phyloP scores from a whole-genome alignment of 345 rosid species.

The Erodium maritimum region DNA sequence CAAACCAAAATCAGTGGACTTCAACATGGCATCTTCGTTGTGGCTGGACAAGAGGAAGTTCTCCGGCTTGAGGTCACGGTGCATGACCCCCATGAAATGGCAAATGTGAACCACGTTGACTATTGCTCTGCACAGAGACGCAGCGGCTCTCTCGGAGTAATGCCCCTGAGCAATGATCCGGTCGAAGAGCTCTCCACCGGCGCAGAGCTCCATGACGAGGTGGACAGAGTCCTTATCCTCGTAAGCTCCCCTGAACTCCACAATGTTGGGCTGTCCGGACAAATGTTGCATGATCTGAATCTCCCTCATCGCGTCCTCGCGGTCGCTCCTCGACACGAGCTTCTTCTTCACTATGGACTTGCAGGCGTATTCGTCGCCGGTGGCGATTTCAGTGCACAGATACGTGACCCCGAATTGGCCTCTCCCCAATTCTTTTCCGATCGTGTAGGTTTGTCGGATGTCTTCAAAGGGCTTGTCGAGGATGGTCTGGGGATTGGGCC shows the following conservation, averaged over 20 bases:
- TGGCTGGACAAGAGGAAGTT: constrained; percentile 65
- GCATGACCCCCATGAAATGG: constrained; percentile 89
- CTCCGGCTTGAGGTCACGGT: constrained; percentile 88
- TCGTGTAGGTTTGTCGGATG: constrained; percentile 33
- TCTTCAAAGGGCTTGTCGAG: constrained; percentile 65
- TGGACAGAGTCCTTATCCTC: constrained; percentile 74
- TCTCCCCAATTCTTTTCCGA: constrained; percentile 68
- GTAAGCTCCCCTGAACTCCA: constrained; percentile 63
- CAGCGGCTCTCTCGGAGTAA: constrained; percentile 74
- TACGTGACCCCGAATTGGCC: constrained; percentile 81
- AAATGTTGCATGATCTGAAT: constrained; percentile 73
- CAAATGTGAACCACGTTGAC: constrained; percentile 73
- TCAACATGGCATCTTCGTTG: constrained; percentile 53
- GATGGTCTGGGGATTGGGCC: constrained; percentile 27
- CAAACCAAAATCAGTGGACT: constrained; percentile 78
- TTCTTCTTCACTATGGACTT: constrained; percentile 76
- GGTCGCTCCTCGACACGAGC: constrained; percentile 39
- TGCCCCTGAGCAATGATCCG: constrained; percentile 59
- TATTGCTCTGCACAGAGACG: constrained; percentile 41
- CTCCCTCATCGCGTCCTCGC: constrained; percentile 67
- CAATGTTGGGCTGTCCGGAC: constrained; percentile 75
- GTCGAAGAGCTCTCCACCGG: constrained; percentile 91
- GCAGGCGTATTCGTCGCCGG: constrained; percentile 59
- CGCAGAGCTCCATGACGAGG: constrained; percentile 82
- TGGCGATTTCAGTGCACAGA: constrained; percentile 57